Evolutionary conservation across 805 yeast genomes (phyloP), one percentile per base, ranked within the genome.

Genomic region (Wickerhamomyces sydowiorum): DNA sequence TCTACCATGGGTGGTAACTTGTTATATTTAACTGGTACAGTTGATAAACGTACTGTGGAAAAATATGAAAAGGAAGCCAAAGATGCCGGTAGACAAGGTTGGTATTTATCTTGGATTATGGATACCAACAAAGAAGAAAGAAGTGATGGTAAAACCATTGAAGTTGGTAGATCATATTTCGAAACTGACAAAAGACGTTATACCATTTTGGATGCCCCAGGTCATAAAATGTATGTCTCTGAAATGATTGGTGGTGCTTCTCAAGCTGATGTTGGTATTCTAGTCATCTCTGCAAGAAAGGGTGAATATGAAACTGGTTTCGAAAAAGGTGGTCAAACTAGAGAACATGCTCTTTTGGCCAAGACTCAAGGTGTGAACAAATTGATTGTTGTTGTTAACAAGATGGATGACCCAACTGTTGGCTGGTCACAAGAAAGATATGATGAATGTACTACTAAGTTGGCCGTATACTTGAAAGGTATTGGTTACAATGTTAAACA

Each of bases 241-340:
- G 95, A 89, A 66, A 93, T 93, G 99, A 93, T 93, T 73, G 98
- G 98, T 58, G 99, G 99, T 67, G 99, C 99, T 17, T 90, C 98
- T 36, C 99, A 93, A 72, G 99, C 99, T 28, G 99, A 93, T 70
- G 93, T 91, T 44, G 99, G 99, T 70, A 80, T 93, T 52, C 76
- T 93, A 59, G 99, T 93, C 38, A 93, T 93, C 55, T 86, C 96
- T 49, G 98, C 98, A 37, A 86, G 99, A 76, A 89, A 90, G 69
- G 99, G 99, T 70, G 99, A 93, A 67, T 93, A 93, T 68, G 99
- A 93, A 72, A 93, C 99, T 42, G 99, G 99, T 48, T 91, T 91
- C 61, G 99, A 91, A 73, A 87, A 89, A 66, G 98, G 98, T 59
- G 99, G 99, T 54, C 99, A 91, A 72, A 90, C 98, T 29, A 83